phyloP scores from a whole-genome alignment of 352 stramenopile genomes.

The Elongisporangium anandrum region DNA sequence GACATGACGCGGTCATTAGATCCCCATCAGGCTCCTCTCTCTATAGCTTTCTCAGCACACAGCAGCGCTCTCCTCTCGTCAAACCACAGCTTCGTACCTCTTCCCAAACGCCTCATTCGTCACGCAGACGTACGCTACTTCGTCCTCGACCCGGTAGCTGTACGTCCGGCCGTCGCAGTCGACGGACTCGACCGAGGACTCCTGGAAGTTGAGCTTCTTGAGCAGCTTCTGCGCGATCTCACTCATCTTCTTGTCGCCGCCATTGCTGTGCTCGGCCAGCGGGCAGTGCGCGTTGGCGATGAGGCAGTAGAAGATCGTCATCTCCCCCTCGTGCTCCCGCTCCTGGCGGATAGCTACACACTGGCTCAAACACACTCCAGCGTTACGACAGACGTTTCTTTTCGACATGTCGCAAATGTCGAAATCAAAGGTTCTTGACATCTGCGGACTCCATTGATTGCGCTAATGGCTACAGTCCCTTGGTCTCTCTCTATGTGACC shows the following conservation, averaged over 20 bases:
- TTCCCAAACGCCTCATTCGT: conserved; percentile 78
- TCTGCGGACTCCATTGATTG: background rate
- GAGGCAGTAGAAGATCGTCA: conserved; percentile 88
- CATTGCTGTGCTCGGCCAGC: conserved; percentile 78
- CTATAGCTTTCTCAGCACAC: background rate
- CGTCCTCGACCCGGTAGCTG: conserved; percentile 82
- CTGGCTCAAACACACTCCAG: background rate
- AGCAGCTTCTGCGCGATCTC: conserved; percentile 83
- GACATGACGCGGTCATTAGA: background rate
- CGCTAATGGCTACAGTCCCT: background rate
- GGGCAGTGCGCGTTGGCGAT: conserved; percentile 79
- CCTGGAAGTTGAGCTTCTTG: conserved; percentile 80
- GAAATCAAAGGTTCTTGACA: conserved; percentile 1
- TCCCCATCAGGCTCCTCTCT: background rate
- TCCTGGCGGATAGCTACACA: background rate
- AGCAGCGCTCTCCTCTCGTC: background rate
- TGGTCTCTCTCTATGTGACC: too few species aligned
- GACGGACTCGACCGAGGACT: conserved; percentile 73
- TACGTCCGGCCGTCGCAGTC: conserved; percentile 80
- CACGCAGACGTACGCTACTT: conserved; percentile 83
- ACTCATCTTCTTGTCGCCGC: conserved; percentile 82
- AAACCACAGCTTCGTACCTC: conserved; percentile 28
- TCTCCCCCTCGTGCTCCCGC: conserved; percentile 6
- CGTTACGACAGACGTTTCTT: background rate
- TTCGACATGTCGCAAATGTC: conserved; percentile 1